Percentiles rank a stretch among this genome's conserved stretches.
Evolutionary conservation across 2,329 filamentous ascomycete genomes (phyloP).

Genomic region (Fusarium acutatum): DNA sequence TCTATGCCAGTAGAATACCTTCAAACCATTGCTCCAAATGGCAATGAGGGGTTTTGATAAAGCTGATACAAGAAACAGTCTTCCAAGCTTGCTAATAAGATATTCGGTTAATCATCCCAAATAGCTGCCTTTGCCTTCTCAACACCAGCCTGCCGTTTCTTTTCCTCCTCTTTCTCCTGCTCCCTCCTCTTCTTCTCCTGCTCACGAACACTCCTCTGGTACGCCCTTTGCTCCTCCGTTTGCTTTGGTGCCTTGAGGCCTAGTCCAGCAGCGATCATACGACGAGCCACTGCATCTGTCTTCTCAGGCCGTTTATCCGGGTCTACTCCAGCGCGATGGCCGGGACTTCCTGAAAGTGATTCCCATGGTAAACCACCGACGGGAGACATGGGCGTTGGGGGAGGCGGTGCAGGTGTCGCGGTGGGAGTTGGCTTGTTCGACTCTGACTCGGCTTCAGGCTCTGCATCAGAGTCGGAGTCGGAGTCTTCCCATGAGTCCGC

Average conservation of each 20-base stretch:
- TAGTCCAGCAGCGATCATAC: slow-evolving; percentile 89
- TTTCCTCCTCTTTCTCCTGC: slow-evolving; percentile 73
- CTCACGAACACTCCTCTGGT: slow-evolving; percentile 82
- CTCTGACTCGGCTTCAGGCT: slow-evolving; percentile 46
- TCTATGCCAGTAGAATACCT: neutral
- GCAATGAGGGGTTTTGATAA: neutral
- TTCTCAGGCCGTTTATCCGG: slow-evolving; percentile 75
- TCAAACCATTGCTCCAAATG: too few species aligned
- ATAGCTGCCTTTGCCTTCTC: slow-evolving; percentile 84
- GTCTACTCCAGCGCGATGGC: slow-evolving; percentile 8
- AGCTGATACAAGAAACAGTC: neutral
- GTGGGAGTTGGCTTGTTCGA: slow-evolving; percentile 49
- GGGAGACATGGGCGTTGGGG: slow-evolving; percentile 72
- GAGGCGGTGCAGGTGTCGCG: slow-evolving; percentile 60
- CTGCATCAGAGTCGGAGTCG: slow-evolving; percentile 54
- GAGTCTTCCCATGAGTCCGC: slow-evolving; percentile 67
- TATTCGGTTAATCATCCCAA: slow-evolving; percentile 74
- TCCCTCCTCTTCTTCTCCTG: slow-evolving; percentile 83
- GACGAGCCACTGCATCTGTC: slow-evolving; percentile 87
- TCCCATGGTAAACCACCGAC: slow-evolving; percentile 36
- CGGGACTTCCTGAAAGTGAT: slow-evolving; percentile 15
- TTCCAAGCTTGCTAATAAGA: neutral
- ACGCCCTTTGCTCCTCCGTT: slow-evolving; percentile 89
- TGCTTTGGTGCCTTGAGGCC: slow-evolving; percentile 82
- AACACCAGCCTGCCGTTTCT: slow-evolving; percentile 66